Evolutionary conservation across 2,329 filamentous ascomycete species (phyloP), one percentile per base, ranked within the genome.

Genomic region (Alternaria ventricosa): DNA sequence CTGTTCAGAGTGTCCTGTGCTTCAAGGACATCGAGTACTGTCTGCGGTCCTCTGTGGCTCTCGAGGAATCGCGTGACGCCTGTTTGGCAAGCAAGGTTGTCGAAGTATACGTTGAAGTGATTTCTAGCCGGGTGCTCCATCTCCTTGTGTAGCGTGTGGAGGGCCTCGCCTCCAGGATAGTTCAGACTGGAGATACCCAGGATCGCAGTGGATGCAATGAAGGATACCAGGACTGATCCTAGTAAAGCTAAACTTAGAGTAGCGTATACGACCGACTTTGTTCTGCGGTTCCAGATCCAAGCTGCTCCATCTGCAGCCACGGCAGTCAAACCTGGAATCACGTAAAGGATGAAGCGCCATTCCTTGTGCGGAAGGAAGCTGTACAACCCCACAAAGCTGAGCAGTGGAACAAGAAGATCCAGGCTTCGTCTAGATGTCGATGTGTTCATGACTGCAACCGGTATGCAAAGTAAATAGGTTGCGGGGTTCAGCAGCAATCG

Each of bases 341-440:
- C 86, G 81, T 98, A 98, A 73, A 98, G 89, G 71, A 99, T 90
- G 84, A 99, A 99, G 18, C 96, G 92, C 78, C 94, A 92, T 82
- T 99, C 96, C 78, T 99, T 99, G 83, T 99, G 96, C 0, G 95
- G 94, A 65, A 97, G 91, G 55, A 93, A 72, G 67, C 93, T 97
- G 84, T 97, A 98, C 46, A 96, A 79, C 5, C 86, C 86, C 20
- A 96, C 85, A 78, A 94, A 99, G 28, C 87, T 79, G 2, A 96
- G 69, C 10, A 87, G 86, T 0, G 96, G 94, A 3, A 90, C 71
- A 5, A 92, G 71, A 9, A 89, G 80, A 44, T 84, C 83, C 0
- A 92, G 64, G 57, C 80, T 82, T 18, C 76, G 77, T 41, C 67
- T 66, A 15, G 79, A 77, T 6, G 80, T 81, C 13, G 81, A 72